A percentile compares a stretch with the other conserved stretches of the same genome.
These are phyloP conservation scores for Cladophialophora psammophila DNA, from an alignment of 2,329 filamentous ascomycete genomes.

Conservation along the genomic window DNA sequence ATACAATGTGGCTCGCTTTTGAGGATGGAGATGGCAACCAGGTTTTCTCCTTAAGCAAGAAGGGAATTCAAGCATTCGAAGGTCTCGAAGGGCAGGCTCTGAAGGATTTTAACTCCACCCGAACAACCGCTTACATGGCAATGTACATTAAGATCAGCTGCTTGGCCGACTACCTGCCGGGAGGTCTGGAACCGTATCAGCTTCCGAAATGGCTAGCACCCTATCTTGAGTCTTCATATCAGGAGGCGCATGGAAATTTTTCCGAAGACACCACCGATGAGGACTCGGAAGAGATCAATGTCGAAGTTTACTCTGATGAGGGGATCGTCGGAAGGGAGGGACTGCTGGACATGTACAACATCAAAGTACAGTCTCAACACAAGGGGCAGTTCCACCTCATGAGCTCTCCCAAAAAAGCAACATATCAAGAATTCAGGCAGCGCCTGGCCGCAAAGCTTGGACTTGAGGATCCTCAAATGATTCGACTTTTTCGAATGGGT, in stretches of 20 bases:
- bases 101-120: constrained; percentile 48
- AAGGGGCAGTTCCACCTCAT: constrained; percentile 23
- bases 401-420: constrained; percentile 20
- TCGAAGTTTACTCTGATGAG: constrained; percentile 52
- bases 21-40: constrained; percentile 63
- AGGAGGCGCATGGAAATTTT: constrained; percentile 32
- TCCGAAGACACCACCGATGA: constrained; percentile 30
- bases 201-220: constrained; percentile 50
- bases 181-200: constrained; percentile 57
- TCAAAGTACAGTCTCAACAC: constrained; percentile 40
- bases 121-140: constrained; percentile 59
- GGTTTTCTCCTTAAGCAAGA: constrained; percentile 64
- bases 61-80: constrained; percentile 61
- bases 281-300: constrained; percentile 43
- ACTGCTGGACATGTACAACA: constrained; percentile 53
- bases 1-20: constrained; percentile 66
- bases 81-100: constrained; percentile 52
- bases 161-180: constrained; percentile 50
- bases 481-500: constrained; percentile 36
- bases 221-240: constrained; percentile 46
- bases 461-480: constrained; percentile 27
- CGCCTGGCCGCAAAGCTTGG: constrained; percentile 27
- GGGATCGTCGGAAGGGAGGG: constrained; percentile 47
- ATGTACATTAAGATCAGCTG: constrained; percentile 64
- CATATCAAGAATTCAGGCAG: constrained; percentile 32